A percentile compares a stretch with the other conserved stretches of the same genome.
phyloP scores from a whole-genome alignment of 495 filamentous ascomycete species.

The Staphylotrichum tortipilum region DNA sequence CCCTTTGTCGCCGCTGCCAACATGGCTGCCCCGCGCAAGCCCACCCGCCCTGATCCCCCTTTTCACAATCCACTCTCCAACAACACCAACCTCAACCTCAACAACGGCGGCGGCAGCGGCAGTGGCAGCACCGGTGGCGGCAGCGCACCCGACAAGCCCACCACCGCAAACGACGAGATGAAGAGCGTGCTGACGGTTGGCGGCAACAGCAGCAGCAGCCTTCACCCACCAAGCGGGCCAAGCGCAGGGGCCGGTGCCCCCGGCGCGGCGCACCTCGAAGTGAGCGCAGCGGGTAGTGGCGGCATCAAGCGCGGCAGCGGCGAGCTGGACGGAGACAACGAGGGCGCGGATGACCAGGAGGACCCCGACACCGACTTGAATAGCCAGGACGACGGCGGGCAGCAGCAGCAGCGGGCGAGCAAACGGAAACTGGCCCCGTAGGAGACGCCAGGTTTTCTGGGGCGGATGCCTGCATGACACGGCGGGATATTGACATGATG shows the following conservation, averaged over 20 bases:
- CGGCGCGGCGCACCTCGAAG: conserved; percentile 14
- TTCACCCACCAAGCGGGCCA: not conserved
- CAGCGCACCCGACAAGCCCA: conserved; percentile 2
- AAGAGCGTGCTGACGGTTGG: conserved; percentile 21
- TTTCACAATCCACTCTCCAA: too few species aligned
- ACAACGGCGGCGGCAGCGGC: conserved; percentile 20
- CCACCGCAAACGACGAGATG: not conserved
- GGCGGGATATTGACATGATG: not conserved
- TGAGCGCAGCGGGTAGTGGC: not conserved
- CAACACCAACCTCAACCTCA: not conserved
- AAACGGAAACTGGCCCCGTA: conserved; percentile 26
- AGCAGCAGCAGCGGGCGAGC: conserved; percentile 30
- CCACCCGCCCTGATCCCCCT: not conserved
- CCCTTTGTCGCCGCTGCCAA: too few species aligned
- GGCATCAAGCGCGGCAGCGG: conserved; percentile 36
- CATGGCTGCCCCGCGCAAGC: too few species aligned
- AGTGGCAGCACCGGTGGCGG: conserved; percentile 11
- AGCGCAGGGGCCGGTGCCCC: not conserved
- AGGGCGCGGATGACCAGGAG: conserved; percentile 26
- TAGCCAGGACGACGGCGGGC: conserved; percentile 23
- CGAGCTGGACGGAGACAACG: conserved; percentile 44
- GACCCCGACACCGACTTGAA: conserved; percentile 23
- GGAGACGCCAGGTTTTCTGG: too few species aligned
- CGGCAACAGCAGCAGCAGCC: conserved; percentile 6
- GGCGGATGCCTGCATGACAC: not conserved